Evolutionary conservation across 1,284 basidiomycete genomes (phyloP), one percentile per base, ranked within the genome.

Genomic region (Inonotus hispidus): DNA sequence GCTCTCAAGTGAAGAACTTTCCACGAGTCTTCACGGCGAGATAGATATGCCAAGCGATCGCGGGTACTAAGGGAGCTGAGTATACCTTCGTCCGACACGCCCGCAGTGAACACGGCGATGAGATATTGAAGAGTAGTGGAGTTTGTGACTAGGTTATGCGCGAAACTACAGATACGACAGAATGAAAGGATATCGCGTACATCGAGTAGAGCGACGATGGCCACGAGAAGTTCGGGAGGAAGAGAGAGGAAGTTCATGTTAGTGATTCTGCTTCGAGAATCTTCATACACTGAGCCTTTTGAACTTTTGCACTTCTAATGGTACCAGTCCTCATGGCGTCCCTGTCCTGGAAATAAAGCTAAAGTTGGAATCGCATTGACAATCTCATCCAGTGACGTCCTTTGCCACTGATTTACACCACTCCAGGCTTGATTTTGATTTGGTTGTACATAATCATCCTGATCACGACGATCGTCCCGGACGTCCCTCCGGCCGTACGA

Each of bases 151-250:
- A 64, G 13, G 23, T 41, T 37, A 21, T 50, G 27, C 14, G 59
- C 38, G 43, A 43, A 39, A 23, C 41, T 47, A 41, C 49, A 53
- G 29, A 54, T 35, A 19, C 54, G 45, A n/a, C 49, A 47, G 39
- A 60, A 61, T 11, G 63, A n/a, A n/a, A 64, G 46, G 10, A 64
- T 58, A 45, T 64, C 63, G 27, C 29, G 43, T 14, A 46, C 54
- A 25, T 61, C 59, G 50, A 64, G 63, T 27, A 46, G 38, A 29
- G 50, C 41, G 39, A 64, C 19, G 35, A 61, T 58, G 3, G 43
- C 45, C 27, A 64, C 46, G 55, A 61, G 32, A 56, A 64, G 63
- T 29, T 64, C 63, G 23, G 49, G n/a, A 27, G 59, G 63, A 35
- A 64, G 59, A 23, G 47, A 21, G 35, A 63, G 38, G 35, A 63